phyloP scores from a whole-genome alignment of 176 grass and related monocot species.

The Melocanna baccifera region DNA sequence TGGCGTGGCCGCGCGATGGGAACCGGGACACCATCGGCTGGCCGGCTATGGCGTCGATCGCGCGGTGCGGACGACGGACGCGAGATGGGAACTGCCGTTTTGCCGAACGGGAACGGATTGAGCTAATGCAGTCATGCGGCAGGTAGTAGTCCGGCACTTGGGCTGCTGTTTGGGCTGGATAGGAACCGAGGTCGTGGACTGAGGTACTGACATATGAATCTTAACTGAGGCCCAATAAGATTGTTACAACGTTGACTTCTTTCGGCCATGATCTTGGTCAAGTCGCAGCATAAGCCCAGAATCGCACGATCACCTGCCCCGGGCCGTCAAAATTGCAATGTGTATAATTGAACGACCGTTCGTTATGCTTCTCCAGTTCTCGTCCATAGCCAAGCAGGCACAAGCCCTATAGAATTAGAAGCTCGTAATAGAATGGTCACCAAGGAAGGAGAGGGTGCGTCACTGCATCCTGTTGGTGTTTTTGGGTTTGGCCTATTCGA shows the following conservation, averaged over 20 bases:
- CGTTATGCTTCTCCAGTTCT: background rate
- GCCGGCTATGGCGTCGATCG: no score
- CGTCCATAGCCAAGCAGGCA: background rate
- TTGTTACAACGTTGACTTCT: background rate
- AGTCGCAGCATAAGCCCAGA: background rate
- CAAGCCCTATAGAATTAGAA: background rate
- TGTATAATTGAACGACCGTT: background rate
- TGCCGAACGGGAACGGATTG: background rate
- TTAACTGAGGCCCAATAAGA: background rate
- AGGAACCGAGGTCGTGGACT: background rate
- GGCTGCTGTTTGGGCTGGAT: background rate
- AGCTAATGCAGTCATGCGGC: background rate
- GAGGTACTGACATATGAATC: background rate
- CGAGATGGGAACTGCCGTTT: background rate
- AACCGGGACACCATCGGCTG: background rate
- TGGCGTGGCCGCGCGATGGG: background rate
- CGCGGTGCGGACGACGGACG: no score
- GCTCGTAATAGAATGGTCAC: background rate
- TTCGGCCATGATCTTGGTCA: background rate
- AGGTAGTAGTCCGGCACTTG: background rate
- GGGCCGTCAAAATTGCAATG: background rate
- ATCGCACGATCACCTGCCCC: background rate
- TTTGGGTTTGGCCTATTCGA: no score
- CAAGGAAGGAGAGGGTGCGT: no score
- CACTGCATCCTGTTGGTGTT: no score